phyloP scores from a whole-genome alignment of 352 stramenopile species.

The Phytophthora multivora region DNA sequence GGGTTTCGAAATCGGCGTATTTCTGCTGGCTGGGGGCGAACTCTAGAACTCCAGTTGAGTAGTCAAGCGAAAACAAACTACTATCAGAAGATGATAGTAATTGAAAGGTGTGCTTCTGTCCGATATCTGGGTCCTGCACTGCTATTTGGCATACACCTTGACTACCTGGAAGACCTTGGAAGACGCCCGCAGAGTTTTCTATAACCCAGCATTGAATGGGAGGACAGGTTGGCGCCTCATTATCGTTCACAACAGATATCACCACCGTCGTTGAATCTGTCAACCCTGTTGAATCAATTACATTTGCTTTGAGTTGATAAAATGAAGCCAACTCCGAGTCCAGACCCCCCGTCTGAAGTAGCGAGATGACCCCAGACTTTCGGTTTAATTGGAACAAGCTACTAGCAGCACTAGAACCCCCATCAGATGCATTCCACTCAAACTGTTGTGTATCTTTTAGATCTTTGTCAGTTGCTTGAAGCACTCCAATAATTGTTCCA shows the following conservation, averaged over 20 bases:
- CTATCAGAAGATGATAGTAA: conserved; percentile 34
- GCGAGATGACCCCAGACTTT: conserved; percentile 19
- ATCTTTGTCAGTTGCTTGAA: conserved; percentile 48
- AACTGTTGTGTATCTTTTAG: conserved; percentile 38
- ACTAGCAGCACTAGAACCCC: background rate
- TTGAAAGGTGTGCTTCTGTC: conserved; percentile 55
- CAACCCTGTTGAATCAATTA: conserved; percentile 32
- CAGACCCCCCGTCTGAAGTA: conserved; percentile 15
- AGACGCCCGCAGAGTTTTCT: conserved; percentile 48
- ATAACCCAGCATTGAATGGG: conserved; percentile 59
- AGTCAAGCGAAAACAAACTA: conserved; percentile 32
- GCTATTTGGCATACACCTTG: conserved; percentile 41
- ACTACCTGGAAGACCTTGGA: conserved; percentile 37
- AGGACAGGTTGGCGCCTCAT: conserved; percentile 51
- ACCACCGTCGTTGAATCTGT: conserved; percentile 13
- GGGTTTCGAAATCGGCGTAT: conserved; percentile 52
- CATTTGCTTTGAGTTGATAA: conserved; percentile 11
- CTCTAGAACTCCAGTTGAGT: conserved; percentile 35
- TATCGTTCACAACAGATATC: conserved; percentile 51
- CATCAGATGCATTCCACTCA: conserved; percentile 12
- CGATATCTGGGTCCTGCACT: conserved; percentile 44
- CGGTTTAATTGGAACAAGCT: conserved; percentile 18
- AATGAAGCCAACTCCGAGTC: conserved; percentile 7
- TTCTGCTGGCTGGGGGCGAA: conserved; percentile 23
- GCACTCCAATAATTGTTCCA: conserved; percentile 40